phyloP scores from a whole-genome alignment of 2,329 filamentous ascomycete species.

The Nectriaceae sp. region DNA sequence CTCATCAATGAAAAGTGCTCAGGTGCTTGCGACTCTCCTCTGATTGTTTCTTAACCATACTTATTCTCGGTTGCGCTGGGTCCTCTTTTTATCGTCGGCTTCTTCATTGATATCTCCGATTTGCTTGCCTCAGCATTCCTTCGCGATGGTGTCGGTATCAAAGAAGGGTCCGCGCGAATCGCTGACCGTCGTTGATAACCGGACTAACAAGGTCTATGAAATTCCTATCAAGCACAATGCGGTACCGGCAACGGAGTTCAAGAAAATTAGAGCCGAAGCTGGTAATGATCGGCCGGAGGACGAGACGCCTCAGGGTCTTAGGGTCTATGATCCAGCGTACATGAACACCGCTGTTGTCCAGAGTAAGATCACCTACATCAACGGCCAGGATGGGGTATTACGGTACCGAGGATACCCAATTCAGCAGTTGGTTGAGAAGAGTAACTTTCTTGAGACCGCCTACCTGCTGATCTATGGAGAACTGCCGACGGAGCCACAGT shows the following conservation, averaged over 20 bases:
- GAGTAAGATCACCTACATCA: constrained; percentile 54
- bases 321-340: constrained; percentile 53
- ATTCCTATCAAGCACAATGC: constrained; percentile 52
- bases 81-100: too few species aligned
- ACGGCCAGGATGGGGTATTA: constrained; percentile 52
- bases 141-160: too few species aligned
- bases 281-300: constrained; percentile 42
- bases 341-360: constrained; percentile 54
- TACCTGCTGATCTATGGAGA: constrained; percentile 55
- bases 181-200: constrained; percentile 50
- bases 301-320: constrained; percentile 50
- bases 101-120: too few species aligned
- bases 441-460: constrained; percentile 51
- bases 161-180: constrained; percentile 33
- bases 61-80: too few species aligned
- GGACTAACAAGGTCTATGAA: constrained; percentile 49
- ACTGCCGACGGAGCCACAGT: constrained; percentile 46
- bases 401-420: constrained; percentile 55
- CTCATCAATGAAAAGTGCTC: too few species aligned
- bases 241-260: constrained; percentile 52
- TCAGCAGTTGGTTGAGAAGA: constrained; percentile 50
- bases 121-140: too few species aligned
- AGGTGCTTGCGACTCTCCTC: too few species aligned
- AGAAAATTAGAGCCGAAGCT: constrained; percentile 46
- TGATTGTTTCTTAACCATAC: too few species aligned